Conservation (phyloP, 164 flowering plant species). For the Akebia trifoliata region DNA sequence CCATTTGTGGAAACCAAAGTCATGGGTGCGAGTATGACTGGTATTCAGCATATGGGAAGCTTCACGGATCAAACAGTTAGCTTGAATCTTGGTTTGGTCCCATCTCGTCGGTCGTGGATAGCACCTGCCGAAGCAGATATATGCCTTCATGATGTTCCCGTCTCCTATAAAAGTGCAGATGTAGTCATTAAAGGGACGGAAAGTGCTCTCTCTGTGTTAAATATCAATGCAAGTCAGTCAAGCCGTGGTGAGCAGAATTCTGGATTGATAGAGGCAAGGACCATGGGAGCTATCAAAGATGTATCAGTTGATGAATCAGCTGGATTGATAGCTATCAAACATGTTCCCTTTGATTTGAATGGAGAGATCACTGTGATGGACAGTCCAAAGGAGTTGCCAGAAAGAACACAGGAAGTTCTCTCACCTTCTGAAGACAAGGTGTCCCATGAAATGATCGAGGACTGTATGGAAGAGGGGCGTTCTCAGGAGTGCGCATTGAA, state of each 20-base stretch:
- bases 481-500: slow-evolving; percentile 3
- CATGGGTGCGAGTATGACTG: not conserved
- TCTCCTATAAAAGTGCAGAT: slow-evolving; percentile 15
- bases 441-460: slow-evolving; percentile 7
- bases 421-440: no score
- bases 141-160: slow-evolving; percentile 19
- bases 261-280: slow-evolving; percentile 10
- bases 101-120: slow-evolving; percentile 19
- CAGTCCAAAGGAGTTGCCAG: no score
- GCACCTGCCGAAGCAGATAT: slow-evolving; percentile 13
- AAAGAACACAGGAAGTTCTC: no score
- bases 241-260: slow-evolving; percentile 15
- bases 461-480: slow-evolving; percentile 1
- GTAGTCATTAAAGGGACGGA: slow-evolving; percentile 12
- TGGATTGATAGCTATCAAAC: no score
- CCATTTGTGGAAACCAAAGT: not conserved
- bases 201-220: slow-evolving; percentile 18
- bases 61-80: slow-evolving; percentile 11
- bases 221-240: slow-evolving; percentile 17
- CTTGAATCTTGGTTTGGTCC: slow-evolving; percentile 8
- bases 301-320: no score
- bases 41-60: slow-evolving; percentile 9
- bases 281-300: slow-evolving; percentile 4
- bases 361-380: no score
- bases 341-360: no score